phyloP scores from a whole-genome alignment of 2,329 filamentous ascomycete genomes.

The Aspergillus phoenicis region DNA sequence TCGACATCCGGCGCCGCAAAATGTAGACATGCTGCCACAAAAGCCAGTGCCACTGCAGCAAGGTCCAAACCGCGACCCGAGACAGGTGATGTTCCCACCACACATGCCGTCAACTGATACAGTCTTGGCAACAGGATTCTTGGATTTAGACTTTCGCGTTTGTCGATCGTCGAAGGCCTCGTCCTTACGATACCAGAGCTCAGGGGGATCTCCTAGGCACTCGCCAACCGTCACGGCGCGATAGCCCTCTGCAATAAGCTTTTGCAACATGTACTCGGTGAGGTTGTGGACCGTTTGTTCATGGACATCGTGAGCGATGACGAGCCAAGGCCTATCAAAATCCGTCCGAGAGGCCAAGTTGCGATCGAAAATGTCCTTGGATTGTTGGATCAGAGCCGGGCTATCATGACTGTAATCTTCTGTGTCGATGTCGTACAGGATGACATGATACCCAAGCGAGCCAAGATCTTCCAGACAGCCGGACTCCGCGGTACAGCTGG shows the following conservation, averaged over 20 bases:
- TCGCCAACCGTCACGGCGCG: conserved; percentile 48
- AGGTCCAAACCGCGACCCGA: conserved; percentile 37
- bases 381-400: conserved; percentile 40
- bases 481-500: conserved; percentile 39
- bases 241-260: conserved; percentile 34
- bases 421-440: conserved; percentile 52
- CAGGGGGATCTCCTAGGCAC: conserved; percentile 42
- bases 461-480: conserved; percentile 48
- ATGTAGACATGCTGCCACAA: conserved; percentile 35
- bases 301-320: conserved; percentile 48
- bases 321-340: conserved; percentile 39
- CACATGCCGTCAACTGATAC: conserved; percentile 40
- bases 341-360: conserved; percentile 30
- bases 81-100: conserved; percentile 36
- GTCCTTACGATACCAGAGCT: conserved; percentile 48
- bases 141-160: conserved; percentile 17
- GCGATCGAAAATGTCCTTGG: conserved; percentile 45
- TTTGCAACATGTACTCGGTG: conserved; percentile 44
- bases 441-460: conserved; percentile 53
- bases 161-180: conserved; percentile 22
- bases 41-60: conserved; percentile 34
- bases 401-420: conserved; percentile 48
- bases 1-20: conserved; percentile 38
- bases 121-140: conserved; percentile 16
- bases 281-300: conserved; percentile 48